Percentiles rank a stretch among this genome's conserved stretches.
phyloP scores from a whole-genome alignment of 331 rosid species.

The Quercus phellos region DNA sequence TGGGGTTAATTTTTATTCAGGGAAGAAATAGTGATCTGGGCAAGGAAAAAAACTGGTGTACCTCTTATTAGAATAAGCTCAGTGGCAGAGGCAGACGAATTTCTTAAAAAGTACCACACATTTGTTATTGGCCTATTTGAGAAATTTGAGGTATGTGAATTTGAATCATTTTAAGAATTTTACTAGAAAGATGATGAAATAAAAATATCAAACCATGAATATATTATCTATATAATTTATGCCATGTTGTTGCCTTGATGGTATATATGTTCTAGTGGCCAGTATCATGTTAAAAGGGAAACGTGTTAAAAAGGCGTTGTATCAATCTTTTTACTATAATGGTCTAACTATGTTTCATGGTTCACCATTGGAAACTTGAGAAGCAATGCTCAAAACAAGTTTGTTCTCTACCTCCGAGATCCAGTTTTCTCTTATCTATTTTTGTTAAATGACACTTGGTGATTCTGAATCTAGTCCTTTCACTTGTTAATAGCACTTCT shows the following conservation, averaged over 20 bases:
- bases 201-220: too few species aligned
- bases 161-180: neutral
- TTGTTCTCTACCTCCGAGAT: neutral
- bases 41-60: constrained; percentile 65
- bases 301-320: neutral
- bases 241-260: neutral
- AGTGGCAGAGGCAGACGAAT: constrained; percentile 45
- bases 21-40: constrained; percentile 84
- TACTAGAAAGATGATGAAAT: neutral
- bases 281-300: neutral
- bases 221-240: neutral
- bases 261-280: neutral
- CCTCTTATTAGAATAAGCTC: constrained; percentile 62
- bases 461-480: neutral
- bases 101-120: constrained; percentile 53
- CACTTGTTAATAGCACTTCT: neutral
- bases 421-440: neutral
- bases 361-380: neutral
- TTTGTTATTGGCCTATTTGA: constrained; percentile 63
- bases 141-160: constrained; percentile 57
- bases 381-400: neutral
- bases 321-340: neutral
- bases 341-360: neutral
- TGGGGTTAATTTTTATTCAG: constrained; percentile 42
- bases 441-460: neutral